phyloP scores from a whole-genome alignment of 331 rosid genomes.

The Spiraea crenata region DNA sequence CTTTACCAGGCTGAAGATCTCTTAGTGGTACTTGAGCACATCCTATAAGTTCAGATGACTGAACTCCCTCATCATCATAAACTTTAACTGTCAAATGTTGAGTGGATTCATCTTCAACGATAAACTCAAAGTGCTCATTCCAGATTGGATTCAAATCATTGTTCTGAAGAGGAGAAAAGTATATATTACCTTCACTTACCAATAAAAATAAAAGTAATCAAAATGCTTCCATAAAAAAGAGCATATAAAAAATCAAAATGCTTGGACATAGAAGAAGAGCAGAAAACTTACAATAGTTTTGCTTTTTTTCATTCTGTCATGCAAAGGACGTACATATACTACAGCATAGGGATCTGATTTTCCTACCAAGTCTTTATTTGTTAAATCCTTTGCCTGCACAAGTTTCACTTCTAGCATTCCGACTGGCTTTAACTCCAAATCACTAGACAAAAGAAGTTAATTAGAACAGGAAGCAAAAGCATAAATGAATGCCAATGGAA shows the following conservation, averaged over 20 bases:
- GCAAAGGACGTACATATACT: slow-evolving; percentile 69
- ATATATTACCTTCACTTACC: slow-evolving; percentile 16
- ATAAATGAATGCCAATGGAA: neutral
- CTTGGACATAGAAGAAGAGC: slow-evolving; percentile 7
- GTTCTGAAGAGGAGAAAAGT: slow-evolving; percentile 48
- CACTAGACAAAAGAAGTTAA: slow-evolving; percentile 52
- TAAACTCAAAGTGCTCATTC: slow-evolving; percentile 92
- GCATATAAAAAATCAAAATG: neutral
- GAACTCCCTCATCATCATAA: slow-evolving; percentile 76
- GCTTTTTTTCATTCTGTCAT: slow-evolving; percentile 78
- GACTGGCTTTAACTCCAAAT: slow-evolving; percentile 85
- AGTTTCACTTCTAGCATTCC: slow-evolving; percentile 93
- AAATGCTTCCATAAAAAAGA: neutral
- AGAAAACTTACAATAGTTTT: slow-evolving; percentile 65
- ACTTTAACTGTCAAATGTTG: slow-evolving; percentile 74
- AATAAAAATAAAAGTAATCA: slow-evolving; percentile 14
- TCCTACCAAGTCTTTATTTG: slow-evolving; percentile 90
- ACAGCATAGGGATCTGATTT: slow-evolving; percentile 94
- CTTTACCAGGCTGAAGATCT: slow-evolving; percentile 90
- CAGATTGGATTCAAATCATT: slow-evolving; percentile 95
- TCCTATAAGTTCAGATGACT: slow-evolving; percentile 74
- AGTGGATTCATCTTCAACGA: slow-evolving; percentile 85
- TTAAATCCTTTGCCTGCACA: slow-evolving; percentile 93
- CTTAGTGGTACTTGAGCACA: slow-evolving; percentile 53
- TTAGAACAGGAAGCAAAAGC: slow-evolving; percentile 7